Percentiles rank a stretch among this genome's conserved stretches.
Conservation (phyloP, 306 rosid species). For the Dryas octopetala region DNA sequence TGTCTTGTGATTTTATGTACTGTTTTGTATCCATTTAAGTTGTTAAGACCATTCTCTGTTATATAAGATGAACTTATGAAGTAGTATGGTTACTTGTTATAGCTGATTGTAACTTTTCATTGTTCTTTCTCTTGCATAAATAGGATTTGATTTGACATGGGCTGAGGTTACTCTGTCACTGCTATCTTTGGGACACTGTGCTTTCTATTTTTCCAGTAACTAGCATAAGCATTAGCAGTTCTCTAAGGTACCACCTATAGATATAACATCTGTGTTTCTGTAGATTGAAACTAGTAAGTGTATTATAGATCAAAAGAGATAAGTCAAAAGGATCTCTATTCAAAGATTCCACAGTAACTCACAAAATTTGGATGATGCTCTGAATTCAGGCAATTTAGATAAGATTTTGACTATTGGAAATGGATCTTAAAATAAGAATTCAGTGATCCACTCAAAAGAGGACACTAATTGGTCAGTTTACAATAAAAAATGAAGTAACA, state of each 20-base stretch:
- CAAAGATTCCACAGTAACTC: too few relatives aligned
- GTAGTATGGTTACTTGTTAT: not conserved
- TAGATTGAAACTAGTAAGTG: not conserved
- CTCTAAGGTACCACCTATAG: not conserved
- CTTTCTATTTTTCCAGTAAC: too few relatives aligned
- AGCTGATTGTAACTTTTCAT: not conserved
- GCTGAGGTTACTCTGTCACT: not conserved
- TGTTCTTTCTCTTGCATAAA: not conserved
- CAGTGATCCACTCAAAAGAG: too few relatives aligned
- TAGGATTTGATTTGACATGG: not conserved
- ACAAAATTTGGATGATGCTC: too few relatives aligned
- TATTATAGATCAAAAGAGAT: not conserved
- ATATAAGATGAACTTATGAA: not conserved
- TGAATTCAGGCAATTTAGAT: too few relatives aligned
- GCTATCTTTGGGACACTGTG: not conserved
- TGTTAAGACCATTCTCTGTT: slow-evolving; percentile 13
- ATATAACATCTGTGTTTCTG: not conserved
- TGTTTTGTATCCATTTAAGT: slow-evolving; percentile 29
- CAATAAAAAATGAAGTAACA: too few relatives aligned
- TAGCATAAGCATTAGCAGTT: not conserved
- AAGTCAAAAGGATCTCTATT: not conserved
- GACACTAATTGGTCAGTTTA: too few relatives aligned
- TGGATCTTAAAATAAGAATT: too few relatives aligned
- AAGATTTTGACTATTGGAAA: too few relatives aligned
- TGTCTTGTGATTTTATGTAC: slow-evolving; percentile 25